These are phyloP conservation scores for Epichloe sp. DNA, from an alignment of 2,329 filamentous ascomycete genomes.

Conservation along the genomic window DNA sequence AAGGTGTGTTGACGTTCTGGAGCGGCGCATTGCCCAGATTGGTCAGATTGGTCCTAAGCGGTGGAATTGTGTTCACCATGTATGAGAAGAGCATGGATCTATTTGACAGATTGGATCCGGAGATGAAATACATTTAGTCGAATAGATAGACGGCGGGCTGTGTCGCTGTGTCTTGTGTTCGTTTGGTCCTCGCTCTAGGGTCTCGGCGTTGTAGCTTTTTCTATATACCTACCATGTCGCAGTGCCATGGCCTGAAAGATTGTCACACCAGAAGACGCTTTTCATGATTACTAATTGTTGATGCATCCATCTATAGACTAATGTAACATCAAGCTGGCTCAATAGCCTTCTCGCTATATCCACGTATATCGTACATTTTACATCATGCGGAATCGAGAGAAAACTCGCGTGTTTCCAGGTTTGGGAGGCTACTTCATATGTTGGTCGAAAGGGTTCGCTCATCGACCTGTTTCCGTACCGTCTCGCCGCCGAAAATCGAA, in stretches of 20 bases:
- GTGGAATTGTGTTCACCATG: constrained; percentile 96
- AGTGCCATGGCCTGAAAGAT: too few species aligned
- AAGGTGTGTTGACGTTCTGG: constrained; percentile 87
- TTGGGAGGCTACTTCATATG: neutral
- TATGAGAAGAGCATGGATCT: constrained; percentile 94
- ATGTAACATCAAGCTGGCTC: neutral
- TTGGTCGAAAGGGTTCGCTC: neutral
- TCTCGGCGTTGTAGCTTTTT: too few species aligned
- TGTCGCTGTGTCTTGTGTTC: neutral
- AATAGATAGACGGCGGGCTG: neutral
- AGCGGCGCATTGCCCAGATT: constrained; percentile 80
- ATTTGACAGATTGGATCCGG: constrained; percentile 67
- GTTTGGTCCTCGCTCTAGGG: too few species aligned
- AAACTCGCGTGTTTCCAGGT: neutral
- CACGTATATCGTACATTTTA: neutral
- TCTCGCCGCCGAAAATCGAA: neutral
- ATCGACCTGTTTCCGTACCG: neutral
- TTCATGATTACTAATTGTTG: too few species aligned
- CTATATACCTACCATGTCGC: too few species aligned
- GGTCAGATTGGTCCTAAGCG: constrained; percentile 75
- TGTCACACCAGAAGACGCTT: too few species aligned
- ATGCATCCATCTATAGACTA: too few species aligned
- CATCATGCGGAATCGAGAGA: too few species aligned
- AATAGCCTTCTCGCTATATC: neutral
- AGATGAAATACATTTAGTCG: constrained; percentile 62